Evolutionary conservation across 2,329 filamentous ascomycete genomes (phyloP).

Genomic region (Claviceps pusilla): DNA sequence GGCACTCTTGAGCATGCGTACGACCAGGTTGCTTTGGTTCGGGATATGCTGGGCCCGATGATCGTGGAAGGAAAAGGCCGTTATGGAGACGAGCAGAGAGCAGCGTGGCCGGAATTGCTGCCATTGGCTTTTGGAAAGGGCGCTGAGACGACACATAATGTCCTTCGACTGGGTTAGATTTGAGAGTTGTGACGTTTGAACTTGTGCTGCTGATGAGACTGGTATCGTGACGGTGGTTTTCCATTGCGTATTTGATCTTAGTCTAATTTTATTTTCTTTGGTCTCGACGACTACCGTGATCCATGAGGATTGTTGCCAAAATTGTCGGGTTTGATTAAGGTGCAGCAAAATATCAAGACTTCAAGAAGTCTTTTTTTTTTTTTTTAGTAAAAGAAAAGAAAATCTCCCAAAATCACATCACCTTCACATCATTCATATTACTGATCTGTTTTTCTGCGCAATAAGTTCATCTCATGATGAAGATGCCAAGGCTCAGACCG

Average conservation of each 20-base stretch:
- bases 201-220: background rate
- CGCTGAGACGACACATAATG: constrained; percentile 1
- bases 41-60: constrained; percentile 12
- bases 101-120: constrained; percentile 7
- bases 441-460: background rate
- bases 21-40: constrained; percentile 12
- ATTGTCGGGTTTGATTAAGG: background rate
- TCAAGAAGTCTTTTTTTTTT: background rate
- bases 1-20: constrained; percentile 8
- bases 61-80: constrained; percentile 1
- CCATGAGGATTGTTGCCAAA: background rate
- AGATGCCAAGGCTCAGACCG: background rate
- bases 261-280: background rate
- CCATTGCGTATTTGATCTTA: too few relatives aligned
- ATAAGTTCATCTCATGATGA: background rate
- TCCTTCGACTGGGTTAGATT: constrained; percentile 6
- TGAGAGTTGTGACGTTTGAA: background rate
- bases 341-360: background rate
- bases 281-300: background rate
- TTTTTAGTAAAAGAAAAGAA: background rate
- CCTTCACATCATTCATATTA: background rate
- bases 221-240: background rate
- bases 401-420: background rate
- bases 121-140: constrained; percentile 11
- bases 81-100: background rate